These are phyloP conservation scores for Smittium culicis DNA, from an alignment of 371 early-diverging fungal genomes.

Conservation along the genomic window DNA sequence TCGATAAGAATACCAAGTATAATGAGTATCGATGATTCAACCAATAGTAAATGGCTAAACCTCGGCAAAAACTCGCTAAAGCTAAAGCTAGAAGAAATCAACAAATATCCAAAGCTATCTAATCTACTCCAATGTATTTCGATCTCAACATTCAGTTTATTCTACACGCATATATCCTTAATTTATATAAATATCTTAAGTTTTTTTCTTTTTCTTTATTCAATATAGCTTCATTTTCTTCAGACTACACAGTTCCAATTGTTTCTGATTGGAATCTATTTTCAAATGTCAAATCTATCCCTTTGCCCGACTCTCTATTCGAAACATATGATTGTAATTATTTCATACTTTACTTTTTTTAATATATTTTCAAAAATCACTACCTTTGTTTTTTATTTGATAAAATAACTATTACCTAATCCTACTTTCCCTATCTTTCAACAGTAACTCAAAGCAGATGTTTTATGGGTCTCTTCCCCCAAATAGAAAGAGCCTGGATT, in stretches of 20 bases:
- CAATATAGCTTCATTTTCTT: conserved; percentile 27
- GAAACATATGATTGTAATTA: conserved; percentile 50
- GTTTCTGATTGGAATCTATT: conserved; percentile 37
- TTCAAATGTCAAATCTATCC: conserved; percentile 33
- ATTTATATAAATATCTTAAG: neutral
- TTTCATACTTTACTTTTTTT: neutral
- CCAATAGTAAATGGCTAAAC: neutral
- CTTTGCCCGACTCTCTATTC: conserved; percentile 52
- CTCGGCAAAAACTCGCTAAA: neutral
- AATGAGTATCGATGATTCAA: neutral
- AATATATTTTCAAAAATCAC: neutral
- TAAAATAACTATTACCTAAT: no score
- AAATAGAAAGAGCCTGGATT: conserved; percentile 77
- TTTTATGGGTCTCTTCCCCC: conserved; percentile 80
- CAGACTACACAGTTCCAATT: conserved; percentile 26
- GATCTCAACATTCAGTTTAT: neutral
- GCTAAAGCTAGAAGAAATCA: neutral
- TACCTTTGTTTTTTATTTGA: neutral
- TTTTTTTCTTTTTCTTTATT: neutral
- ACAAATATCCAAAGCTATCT: neutral
- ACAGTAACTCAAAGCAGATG: conserved; percentile 47
- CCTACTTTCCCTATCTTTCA: neutral
- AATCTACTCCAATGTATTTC: neutral
- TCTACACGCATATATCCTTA: no score
- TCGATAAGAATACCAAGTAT: no score